Percentiles rank a stretch among this genome's conserved stretches.
These are phyloP conservation scores for Coemansia interrupta DNA, from an alignment of 192 early-diverging fungal species.

Conservation along the genomic window DNA sequence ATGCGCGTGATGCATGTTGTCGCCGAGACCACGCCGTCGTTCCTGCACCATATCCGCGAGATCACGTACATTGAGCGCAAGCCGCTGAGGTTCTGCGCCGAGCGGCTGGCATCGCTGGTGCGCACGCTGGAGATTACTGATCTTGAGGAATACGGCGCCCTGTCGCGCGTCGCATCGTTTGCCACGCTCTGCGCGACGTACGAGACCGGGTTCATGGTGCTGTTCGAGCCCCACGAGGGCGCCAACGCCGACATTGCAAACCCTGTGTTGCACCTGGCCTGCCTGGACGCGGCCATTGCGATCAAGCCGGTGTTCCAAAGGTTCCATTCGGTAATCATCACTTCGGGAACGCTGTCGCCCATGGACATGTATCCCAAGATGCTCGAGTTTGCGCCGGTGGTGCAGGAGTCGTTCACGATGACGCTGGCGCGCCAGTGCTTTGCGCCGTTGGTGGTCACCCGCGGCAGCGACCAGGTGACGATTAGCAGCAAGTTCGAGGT, in stretches of 20 bases:
- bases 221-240: slow-evolving; percentile 96
- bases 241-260: slow-evolving; percentile 90
- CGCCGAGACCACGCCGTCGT: slow-evolving; percentile 91
- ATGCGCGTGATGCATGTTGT: slow-evolving; percentile 96
- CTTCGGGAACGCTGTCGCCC: slow-evolving; percentile 98
- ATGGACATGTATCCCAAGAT: slow-evolving; percentile 97
- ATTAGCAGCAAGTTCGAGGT: slow-evolving; percentile 98
- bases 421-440: slow-evolving; percentile 91
- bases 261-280: slow-evolving; percentile 88
- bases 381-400: slow-evolving; percentile 80
- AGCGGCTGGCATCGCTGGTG: slow-evolving; percentile 84
- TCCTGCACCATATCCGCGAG: slow-evolving; percentile 88
- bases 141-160: slow-evolving; percentile 77
- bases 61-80: slow-evolving; percentile 94
- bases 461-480: slow-evolving; percentile 97
- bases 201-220: slow-evolving; percentile 91
- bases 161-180: slow-evolving; percentile 85
- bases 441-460: slow-evolving; percentile 92
- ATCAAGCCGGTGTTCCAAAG: slow-evolving; percentile 95
- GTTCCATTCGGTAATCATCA: slow-evolving; percentile 95
- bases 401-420: slow-evolving; percentile 95
- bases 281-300: slow-evolving; percentile 93
- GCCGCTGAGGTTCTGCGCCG: slow-evolving; percentile 92
- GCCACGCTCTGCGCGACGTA: slow-evolving; percentile 96
- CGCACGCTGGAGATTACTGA: slow-evolving; percentile 91